Base-by-base conservation (phyloP, 1,139 yeast species). In the Candida frijolesensis region DNA sequence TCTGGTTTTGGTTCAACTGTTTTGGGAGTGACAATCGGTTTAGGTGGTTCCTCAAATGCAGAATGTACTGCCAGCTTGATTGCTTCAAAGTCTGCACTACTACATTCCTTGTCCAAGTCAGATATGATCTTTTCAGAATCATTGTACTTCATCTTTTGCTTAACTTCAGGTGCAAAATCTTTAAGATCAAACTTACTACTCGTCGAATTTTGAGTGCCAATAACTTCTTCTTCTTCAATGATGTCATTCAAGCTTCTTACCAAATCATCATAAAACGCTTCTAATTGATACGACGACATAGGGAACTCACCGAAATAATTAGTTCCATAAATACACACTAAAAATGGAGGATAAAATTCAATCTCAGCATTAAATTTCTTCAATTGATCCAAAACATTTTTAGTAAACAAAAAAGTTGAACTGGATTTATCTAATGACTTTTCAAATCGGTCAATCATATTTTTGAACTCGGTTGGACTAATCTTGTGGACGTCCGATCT, bases 61-160 rank as follows among this genome's bases (percentile, higher is more conserved):
- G 43, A 41, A 27, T 46, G 46, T 35, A 37, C 41, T 11, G 50
- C 51, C 16, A 32, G 52, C 22, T 18, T 34, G 37, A 51, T 42
- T 9, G 39, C 34, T 18, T 52, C 54, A 47, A 52, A 40, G 42
- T 45, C 51, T 15, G 48, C 48, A 29, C 33, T 40, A 30, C 42
- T 47, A 15, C 25, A n/a, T 33, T 49, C 44, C 33, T 49, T 45
- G 18, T 52, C 50, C 46, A 54, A 47, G 61, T 57, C 39, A 3
- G 56, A 47, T n/a, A 65, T 51, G 7, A 67, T 48, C 35, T 54
- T 56, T 12, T 65, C 68, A 3, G 67, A 58, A 48, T 67, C 64
- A 44, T 63, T 61, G 48, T 68, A 68, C 16, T 51, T 53, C 0
- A 19, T 45, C 39, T 39, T 41, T 35, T 30, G 25, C 45, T 39